Conservation (phyloP, 2,329 filamentous ascomycete species). For the Trichothecium roseum region DNA sequence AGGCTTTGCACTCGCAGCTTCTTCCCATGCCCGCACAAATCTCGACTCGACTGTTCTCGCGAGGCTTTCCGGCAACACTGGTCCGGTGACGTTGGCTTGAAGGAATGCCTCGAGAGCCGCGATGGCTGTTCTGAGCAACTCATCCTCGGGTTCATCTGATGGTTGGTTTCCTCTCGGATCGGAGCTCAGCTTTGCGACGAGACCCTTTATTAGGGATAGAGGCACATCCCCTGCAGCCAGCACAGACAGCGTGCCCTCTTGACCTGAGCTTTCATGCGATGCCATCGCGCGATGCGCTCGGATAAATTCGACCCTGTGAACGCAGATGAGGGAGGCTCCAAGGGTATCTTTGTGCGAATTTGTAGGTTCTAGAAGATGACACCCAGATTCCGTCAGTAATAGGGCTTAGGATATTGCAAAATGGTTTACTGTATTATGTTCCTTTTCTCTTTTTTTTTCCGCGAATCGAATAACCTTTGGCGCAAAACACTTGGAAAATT, state of each 20-base stretch:
- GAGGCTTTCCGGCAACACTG: slow-evolving; percentile 43
- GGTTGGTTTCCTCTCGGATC: neutral
- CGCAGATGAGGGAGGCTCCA: too few relatives aligned
- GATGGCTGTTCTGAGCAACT: slow-evolving; percentile 13
- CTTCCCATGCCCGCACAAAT: slow-evolving; percentile 30
- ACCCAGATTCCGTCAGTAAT: too few relatives aligned
- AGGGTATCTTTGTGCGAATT: too few relatives aligned
- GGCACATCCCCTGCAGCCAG: neutral
- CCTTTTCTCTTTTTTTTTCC: too few relatives aligned
- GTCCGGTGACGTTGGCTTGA: slow-evolving; percentile 81
- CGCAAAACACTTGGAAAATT: too few relatives aligned
- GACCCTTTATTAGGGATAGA: neutral
- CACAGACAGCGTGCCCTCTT: neutral
- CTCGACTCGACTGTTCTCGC: slow-evolving; percentile 11
- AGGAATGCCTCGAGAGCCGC: slow-evolving; percentile 61
- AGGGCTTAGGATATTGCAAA: too few relatives aligned
- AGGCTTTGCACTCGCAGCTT: slow-evolving; percentile 6
- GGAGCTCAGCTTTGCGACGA: neutral
- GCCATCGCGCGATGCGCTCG: too few relatives aligned
- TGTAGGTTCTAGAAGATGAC: too few relatives aligned
- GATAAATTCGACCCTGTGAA: too few relatives aligned
- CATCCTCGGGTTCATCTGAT: neutral
- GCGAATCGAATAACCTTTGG: too few relatives aligned
- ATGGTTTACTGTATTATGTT: too few relatives aligned
- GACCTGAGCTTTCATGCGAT: too few relatives aligned